These are phyloP conservation scores for Myxozyma udenii DNA, from an alignment of 805 yeast species.

Conservation along the genomic window DNA sequence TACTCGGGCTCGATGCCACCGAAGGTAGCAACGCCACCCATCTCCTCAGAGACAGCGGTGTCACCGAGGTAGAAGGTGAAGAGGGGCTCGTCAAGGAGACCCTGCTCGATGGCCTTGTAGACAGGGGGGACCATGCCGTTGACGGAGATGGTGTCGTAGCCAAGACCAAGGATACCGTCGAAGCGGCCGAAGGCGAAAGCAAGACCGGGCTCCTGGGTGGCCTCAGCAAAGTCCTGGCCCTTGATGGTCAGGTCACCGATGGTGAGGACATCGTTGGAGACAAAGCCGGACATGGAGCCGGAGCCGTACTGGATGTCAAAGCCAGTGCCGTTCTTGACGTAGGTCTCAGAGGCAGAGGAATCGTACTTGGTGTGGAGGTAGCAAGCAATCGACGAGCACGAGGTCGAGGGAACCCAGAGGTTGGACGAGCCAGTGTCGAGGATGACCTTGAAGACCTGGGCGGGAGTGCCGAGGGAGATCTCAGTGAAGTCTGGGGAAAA, in stretches of 20 bases:
- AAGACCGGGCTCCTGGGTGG: constrained; percentile 94
- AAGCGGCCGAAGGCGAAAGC: constrained; percentile 98
- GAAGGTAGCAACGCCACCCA: constrained; percentile 90
- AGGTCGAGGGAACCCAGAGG: constrained; percentile 90
- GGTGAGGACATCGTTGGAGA: constrained; percentile 77
- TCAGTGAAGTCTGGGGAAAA: constrained; percentile 67
- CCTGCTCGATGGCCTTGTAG: constrained; percentile 80
- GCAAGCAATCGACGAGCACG: constrained; percentile 93
- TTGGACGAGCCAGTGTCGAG: constrained; percentile 96
- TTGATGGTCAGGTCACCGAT: constrained; percentile 84
- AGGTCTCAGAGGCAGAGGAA: constrained; percentile 75
- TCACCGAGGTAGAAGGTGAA: constrained; percentile 92
- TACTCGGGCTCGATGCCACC: constrained; percentile 85
- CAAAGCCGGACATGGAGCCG: constrained; percentile 87
- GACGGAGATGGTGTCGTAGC: constrained; percentile 86
- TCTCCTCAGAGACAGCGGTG: constrained; percentile 51
- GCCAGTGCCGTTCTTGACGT: constrained; percentile 79
- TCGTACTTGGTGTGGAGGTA: constrained; percentile 89
- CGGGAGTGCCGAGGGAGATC: constrained; percentile 87
- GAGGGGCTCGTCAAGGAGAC: constrained; percentile 75
- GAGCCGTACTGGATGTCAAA: constrained; percentile 89
- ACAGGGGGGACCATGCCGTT: constrained; percentile 89
- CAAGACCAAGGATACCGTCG: constrained; percentile 95
- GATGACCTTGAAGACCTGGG: constrained; percentile 87
- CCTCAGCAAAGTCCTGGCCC: constrained; percentile 93